Evolutionary conservation across 257 asterid genomes (phyloP).

Genomic region (Plantago ovata): DNA sequence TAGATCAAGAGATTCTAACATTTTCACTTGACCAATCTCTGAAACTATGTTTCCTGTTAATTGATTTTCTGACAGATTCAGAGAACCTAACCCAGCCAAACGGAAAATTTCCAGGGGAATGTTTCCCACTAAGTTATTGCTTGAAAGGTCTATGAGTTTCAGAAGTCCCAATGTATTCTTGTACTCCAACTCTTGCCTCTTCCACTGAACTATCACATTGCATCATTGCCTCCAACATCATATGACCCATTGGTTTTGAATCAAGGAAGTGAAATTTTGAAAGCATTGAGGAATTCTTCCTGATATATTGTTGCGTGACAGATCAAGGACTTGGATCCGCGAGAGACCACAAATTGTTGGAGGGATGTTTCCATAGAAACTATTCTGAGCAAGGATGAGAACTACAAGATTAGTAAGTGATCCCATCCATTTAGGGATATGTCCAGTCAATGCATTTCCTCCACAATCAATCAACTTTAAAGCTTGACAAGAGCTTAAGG

Average conservation of each 20-base stretch:
- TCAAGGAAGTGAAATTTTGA: background rate
- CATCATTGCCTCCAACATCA: too few species aligned
- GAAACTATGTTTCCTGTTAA: background rate
- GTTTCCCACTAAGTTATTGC: too few species aligned
- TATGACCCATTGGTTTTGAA: too few species aligned
- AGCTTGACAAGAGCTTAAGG: background rate
- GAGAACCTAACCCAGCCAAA: background rate
- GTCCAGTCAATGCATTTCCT: background rate
- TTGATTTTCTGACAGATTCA: background rate
- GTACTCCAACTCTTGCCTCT: background rate
- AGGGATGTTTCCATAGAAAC: too few species aligned
- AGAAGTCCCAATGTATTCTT: too few species aligned
- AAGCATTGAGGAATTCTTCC: constrained; percentile 3
- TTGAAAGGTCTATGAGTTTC: too few species aligned
- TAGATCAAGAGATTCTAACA: too few species aligned
- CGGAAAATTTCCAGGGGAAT: background rate
- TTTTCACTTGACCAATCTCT: background rate
- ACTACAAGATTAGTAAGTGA: too few species aligned
- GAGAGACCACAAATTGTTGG: background rate
- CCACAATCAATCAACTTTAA: background rate
- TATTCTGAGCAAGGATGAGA: too few species aligned
- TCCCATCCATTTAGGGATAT: too few species aligned
- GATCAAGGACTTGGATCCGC: background rate
- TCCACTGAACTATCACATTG: background rate
- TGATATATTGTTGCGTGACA: background rate